Conservation (phyloP, 2,329 filamentous ascomycete species). For the Ceratocystis harringtonii region DNA sequence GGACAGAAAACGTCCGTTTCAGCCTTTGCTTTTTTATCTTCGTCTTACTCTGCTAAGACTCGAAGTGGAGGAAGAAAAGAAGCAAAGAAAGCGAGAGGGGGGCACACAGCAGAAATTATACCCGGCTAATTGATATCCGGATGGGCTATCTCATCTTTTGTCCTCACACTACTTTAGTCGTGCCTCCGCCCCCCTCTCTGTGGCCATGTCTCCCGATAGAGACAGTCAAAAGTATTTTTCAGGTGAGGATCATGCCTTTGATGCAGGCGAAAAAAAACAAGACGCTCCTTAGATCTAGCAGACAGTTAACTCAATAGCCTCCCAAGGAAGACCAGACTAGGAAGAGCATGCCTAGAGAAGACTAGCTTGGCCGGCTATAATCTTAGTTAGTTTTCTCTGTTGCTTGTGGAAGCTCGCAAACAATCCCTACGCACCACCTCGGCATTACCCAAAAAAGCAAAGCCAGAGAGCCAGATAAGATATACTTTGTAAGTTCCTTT, state of each 20-base stretch:
- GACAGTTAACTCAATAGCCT: neutral
- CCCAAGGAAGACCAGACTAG: neutral
- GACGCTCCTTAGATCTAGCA: too few species aligned
- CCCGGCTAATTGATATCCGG: neutral
- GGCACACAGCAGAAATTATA: neutral
- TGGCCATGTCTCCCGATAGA: neutral
- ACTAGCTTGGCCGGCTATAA: neutral
- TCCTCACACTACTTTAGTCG: neutral
- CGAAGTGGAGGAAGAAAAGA: neutral
- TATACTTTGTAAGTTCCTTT: neutral
- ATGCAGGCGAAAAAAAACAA: too few species aligned
- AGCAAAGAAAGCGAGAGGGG: neutral
- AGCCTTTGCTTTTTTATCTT: neutral
- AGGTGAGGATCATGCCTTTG: too few species aligned
- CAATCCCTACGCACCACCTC: neutral
- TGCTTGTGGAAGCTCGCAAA: neutral
- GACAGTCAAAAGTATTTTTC: neutral
- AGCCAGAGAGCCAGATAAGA: neutral
- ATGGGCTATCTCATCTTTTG: neutral
- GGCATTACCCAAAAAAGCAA: neutral
- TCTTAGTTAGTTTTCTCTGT: neutral
- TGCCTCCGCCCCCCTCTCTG: neutral
- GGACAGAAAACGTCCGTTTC: neutral
- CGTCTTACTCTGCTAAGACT: neutral
- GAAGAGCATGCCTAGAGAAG: neutral